These are phyloP conservation scores for Aspergillus sp. DNA, from an alignment of 2,329 filamentous ascomycete genomes.

Conservation along the genomic window DNA sequence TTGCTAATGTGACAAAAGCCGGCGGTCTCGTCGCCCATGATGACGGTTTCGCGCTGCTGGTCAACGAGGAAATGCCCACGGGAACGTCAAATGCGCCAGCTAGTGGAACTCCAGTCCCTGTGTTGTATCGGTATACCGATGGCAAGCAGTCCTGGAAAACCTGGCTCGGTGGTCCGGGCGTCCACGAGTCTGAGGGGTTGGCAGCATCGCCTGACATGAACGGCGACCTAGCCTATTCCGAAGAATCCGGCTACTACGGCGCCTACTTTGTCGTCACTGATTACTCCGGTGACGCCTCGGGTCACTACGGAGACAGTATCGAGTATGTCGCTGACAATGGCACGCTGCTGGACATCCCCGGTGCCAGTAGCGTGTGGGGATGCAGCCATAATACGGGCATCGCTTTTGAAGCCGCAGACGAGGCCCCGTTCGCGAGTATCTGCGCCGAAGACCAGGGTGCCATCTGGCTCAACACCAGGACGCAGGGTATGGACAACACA, in stretches of 20 bases:
- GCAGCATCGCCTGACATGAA: slow-evolving; percentile 54
- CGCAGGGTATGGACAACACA: slow-evolving; percentile 45
- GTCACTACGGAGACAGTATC: slow-evolving; percentile 55
- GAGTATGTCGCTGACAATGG: slow-evolving; percentile 46
- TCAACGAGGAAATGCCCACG: slow-evolving; percentile 50
- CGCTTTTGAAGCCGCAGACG: slow-evolving; percentile 54
- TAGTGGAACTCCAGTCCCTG: slow-evolving; percentile 45
- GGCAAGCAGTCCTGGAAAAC: slow-evolving; percentile 54
- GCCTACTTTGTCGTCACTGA: slow-evolving; percentile 57
- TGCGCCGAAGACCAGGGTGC: slow-evolving; percentile 58
- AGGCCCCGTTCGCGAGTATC: slow-evolving; percentile 51
- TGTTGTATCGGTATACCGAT: slow-evolving; percentile 53
- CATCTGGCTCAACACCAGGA: slow-evolving; percentile 58
- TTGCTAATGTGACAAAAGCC: slow-evolving; percentile 25
- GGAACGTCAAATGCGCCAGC: slow-evolving; percentile 45
- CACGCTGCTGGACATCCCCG: slow-evolving; percentile 44
- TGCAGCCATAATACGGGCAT: slow-evolving; percentile 62
- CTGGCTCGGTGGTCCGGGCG: slow-evolving; percentile 51
- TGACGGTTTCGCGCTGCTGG: slow-evolving; percentile 58
- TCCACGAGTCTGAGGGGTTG: slow-evolving; percentile 42
- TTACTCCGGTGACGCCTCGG: slow-evolving; percentile 48
- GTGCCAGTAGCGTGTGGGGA: slow-evolving; percentile 52
- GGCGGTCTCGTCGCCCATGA: slow-evolving; percentile 56
- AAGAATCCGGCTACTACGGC: slow-evolving; percentile 50
- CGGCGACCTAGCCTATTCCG: slow-evolving; percentile 56